Evolutionary conservation across 2,329 filamentous ascomycete genomes (phyloP), one percentile per base, ranked within the genome.

Genomic region (Ophiostoma himal-ulmi): DNA sequence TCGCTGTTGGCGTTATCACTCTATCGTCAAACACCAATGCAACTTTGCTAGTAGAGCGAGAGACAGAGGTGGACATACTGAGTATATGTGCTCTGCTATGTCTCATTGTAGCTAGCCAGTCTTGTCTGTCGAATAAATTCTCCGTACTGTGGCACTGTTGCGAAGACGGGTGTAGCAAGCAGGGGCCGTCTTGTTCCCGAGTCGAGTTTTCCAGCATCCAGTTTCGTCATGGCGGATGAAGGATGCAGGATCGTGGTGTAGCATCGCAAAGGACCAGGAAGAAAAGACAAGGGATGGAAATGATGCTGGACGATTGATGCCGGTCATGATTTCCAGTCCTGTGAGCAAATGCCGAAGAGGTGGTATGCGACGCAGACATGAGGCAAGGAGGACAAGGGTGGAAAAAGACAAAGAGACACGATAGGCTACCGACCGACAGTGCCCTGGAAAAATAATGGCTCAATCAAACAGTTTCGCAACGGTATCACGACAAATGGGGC

Each of bases 401-500:
- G 44, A 48, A 48, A 48, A 48, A 5, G 17, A 48, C n/a, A 20
- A 48, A 39, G 37, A 39, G 17, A 8, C 44, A 48, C 44, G 17
- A 48, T n/a, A n/a, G n/a, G n/a, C n/a, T n/a, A n/a, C n/a, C n/a
- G n/a, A n/a, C n/a, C n/a, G n/a, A n/a, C n/a, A n/a, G n/a, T n/a
- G n/a, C n/a, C 17, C 17, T 48, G n/a, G 14, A 17, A 20, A 48
- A n/a, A 48, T 17, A 48, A 48, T 14, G 3, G 3, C 0, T 10
- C 13, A 26, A 26, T 11, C 3, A 11, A 30, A 39, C 34, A 34
- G 60, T 65, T 65, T 65, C 60, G 62, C 62, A 65, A 65, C 62
- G 62, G 36, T 65, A 65, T 65, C 62, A 65, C 17, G 60, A 64
- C 34, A 64, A 64, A 64, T 39, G 34, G 62, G 30, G 36, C 11